A percentile compares a stretch with the other conserved stretches of the same genome.
Evolutionary conservation across 768 basidiomycete genomes (phyloP).

Genomic region (Rhizopogon sp.): DNA sequence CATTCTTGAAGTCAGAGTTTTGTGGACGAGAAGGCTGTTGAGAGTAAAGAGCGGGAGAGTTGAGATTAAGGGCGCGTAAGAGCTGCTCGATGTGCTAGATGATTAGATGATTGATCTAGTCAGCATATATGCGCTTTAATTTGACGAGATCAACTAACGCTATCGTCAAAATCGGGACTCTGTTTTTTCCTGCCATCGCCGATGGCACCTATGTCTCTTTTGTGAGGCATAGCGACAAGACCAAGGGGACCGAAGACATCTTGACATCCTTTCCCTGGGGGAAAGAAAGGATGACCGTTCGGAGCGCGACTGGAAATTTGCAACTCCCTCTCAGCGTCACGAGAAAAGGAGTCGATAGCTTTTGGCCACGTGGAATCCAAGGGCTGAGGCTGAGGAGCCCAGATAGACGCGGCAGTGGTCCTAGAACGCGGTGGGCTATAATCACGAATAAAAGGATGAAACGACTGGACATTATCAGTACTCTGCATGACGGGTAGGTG

Average conservation of each 20-base stretch:
- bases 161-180: conserved; percentile 52
- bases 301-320: conserved; percentile 21
- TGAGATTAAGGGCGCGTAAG: conserved; percentile 72
- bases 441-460: conserved; percentile 33
- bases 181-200: conserved; percentile 73
- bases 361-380: conserved; percentile 65
- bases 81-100: conserved; percentile 75
- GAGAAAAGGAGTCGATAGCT: conserved; percentile 57
- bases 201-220: conserved; percentile 61
- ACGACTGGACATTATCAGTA: conserved; percentile 18
- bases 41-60: conserved; percentile 58
- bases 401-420: conserved; percentile 57
- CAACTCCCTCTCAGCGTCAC: conserved; percentile 40
- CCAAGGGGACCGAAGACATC: conserved; percentile 64
- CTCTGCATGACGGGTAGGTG: conserved; percentile 23
- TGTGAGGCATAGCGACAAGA: conserved; percentile 30
- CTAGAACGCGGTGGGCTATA: conserved; percentile 36
- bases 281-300: conserved; percentile 16
- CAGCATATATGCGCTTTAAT: conserved; percentile 26
- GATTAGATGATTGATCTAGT: background rate
- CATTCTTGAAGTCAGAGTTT: conserved; percentile 33
- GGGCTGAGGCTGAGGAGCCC: conserved; percentile 78
- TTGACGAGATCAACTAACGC: conserved; percentile 21
- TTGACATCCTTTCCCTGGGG: conserved; percentile 35
- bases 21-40: conserved; percentile 40